phyloP scores from a whole-genome alignment of 441 rosid genomes.

The Adansonia gregorii region DNA sequence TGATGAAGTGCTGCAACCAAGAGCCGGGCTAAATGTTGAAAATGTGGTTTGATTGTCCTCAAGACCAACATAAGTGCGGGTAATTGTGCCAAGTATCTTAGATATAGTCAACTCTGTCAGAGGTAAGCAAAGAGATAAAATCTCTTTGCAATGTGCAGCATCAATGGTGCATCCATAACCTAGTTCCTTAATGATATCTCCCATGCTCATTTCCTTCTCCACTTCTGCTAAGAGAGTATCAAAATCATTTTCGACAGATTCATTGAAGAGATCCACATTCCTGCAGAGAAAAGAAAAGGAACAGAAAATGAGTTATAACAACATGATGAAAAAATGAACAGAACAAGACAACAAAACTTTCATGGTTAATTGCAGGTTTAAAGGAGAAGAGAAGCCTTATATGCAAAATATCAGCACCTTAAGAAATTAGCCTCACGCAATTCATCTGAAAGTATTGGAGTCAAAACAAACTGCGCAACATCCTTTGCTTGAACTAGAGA shows the following conservation, averaged over 20 bases:
- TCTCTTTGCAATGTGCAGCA: slow-evolving; percentile 72
- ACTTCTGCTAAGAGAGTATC: slow-evolving; percentile 84
- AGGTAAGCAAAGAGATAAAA: slow-evolving; percentile 74
- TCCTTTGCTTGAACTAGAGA: slow-evolving; percentile 70
- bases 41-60: slow-evolving; percentile 71
- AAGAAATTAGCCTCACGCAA: slow-evolving; percentile 55
- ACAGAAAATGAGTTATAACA: slow-evolving; percentile 15
- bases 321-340: not conserved
- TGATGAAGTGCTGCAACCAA: slow-evolving; percentile 58
- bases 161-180: slow-evolving; percentile 91
- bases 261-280: slow-evolving; percentile 53
- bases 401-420: slow-evolving; percentile 47
- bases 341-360: not conserved
- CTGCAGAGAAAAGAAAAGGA: slow-evolving; percentile 40
- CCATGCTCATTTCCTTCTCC: slow-evolving; percentile 78
- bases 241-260: slow-evolving; percentile 64
- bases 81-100: slow-evolving; percentile 66
- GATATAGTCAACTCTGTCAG: slow-evolving; percentile 76
- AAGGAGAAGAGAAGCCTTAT: not conserved
- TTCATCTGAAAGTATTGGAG: slow-evolving; percentile 71
- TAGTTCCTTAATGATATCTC: slow-evolving; percentile 83
- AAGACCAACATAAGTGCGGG: slow-evolving; percentile 56
- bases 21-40: slow-evolving; percentile 76
- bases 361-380: not conserved
- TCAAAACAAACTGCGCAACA: slow-evolving; percentile 54